phyloP scores from a whole-genome alignment of 2,329 filamentous ascomycete species.

The Epichloe scottii region DNA sequence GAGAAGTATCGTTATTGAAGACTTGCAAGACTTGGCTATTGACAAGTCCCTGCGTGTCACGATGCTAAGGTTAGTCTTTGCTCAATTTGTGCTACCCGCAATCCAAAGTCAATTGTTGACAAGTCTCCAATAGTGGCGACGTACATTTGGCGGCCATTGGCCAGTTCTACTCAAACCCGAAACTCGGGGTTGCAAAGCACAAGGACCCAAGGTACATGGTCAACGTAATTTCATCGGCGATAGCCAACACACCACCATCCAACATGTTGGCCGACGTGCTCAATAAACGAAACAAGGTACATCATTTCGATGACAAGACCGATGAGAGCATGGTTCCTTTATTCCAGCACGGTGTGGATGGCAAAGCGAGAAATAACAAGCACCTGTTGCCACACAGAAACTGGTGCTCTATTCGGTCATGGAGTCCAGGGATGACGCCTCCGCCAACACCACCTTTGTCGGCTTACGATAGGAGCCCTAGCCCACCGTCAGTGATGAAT shows the following conservation, averaged over 20 bases:
- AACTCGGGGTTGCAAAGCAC: constrained; percentile 68
- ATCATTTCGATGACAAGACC: constrained; percentile 62
- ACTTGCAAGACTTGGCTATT: constrained; percentile 84
- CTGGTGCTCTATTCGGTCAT: constrained; percentile 87
- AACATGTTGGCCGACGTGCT: constrained; percentile 82
- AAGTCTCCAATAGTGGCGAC: constrained; percentile 51
- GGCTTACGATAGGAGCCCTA: constrained; percentile 30
- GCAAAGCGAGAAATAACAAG: constrained; percentile 83
- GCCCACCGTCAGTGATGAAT: constrained; percentile 17
- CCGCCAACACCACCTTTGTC: constrained; percentile 50
- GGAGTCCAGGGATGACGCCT: constrained; percentile 66
- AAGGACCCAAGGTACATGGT: constrained; percentile 94
- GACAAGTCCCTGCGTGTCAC: constrained; percentile 88
- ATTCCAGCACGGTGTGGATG: constrained; percentile 80
- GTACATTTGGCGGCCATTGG: constrained; percentile 87
- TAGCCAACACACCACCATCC: constrained; percentile 82
- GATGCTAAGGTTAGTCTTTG: constrained; percentile 52
- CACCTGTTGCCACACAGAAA: constrained; percentile 79
- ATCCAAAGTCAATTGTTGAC: background rate
- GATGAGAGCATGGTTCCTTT: constrained; percentile 95
- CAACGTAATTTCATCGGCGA: constrained; percentile 86
- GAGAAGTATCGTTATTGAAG: constrained; percentile 73
- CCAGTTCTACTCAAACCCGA: constrained; percentile 89
- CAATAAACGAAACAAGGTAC: constrained; percentile 81
- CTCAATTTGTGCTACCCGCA: background rate